Evolutionary conservation across 345 rosid genomes (phyloP).

Genomic region (Bretschneidera sinensis): DNA sequence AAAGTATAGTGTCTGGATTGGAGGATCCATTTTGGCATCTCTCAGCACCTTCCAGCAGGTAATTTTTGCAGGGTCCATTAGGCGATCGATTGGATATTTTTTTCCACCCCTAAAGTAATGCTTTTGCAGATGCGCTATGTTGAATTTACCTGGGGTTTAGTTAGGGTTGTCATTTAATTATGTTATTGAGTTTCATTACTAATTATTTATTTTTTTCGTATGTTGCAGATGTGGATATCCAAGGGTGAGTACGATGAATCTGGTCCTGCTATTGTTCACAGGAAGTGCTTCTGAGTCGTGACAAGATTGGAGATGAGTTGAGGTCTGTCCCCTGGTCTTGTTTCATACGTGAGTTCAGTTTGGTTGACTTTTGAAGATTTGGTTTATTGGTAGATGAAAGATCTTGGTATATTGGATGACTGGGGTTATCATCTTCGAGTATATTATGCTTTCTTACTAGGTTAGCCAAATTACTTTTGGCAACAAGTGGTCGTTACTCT

Average conservation of each 20-base stretch:
- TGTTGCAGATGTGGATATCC: slow-evolving; percentile 47
- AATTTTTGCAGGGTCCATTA: slow-evolving; percentile 9
- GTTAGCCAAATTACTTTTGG: not conserved
- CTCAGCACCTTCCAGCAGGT: slow-evolving; percentile 59
- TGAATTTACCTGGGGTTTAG: too few species aligned
- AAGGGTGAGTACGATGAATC: slow-evolving; percentile 47
- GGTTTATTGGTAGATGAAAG: not conserved
- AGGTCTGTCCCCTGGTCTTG: not conserved
- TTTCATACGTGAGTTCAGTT: slow-evolving; percentile 8
- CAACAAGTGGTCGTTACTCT: not conserved
- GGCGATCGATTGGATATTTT: too few species aligned
- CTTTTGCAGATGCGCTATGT: too few species aligned
- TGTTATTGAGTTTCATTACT: not conserved
- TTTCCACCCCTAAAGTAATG: too few species aligned
- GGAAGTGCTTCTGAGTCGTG: slow-evolving; percentile 38
- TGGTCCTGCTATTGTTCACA: slow-evolving; percentile 44
- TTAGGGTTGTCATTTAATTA: too few species aligned
- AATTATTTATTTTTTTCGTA: not conserved
- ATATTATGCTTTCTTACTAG: not conserved
- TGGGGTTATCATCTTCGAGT: not conserved
- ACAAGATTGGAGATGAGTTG: not conserved
- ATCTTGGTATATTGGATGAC: too few species aligned
- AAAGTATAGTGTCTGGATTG: slow-evolving; percentile 56
- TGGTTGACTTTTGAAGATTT: slow-evolving; percentile 11
- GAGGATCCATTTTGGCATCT: slow-evolving; percentile 50